Base-by-base conservation (phyloP, 306 rosid genomes). In the Acacia crassicarpa region DNA sequence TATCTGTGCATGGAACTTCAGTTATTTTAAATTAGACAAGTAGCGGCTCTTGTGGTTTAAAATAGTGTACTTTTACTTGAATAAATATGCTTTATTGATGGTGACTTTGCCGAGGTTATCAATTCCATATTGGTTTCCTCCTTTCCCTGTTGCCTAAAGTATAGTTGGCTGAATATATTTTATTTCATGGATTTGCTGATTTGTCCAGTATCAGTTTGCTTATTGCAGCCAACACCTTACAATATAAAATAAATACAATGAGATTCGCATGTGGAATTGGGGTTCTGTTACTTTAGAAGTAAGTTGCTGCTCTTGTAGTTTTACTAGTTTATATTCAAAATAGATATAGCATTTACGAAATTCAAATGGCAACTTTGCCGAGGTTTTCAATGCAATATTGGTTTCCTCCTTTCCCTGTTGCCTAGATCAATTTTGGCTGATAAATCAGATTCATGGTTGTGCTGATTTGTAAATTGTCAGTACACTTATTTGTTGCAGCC, bases 71-170 rank as follows among this genome's bases (percentile, higher is more conserved):
- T 11, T 73, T 15, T 40, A 73, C 9, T 41, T 10, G 5, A 30
- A 30, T 16, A 8, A 49, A n/a, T 8, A 19, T 8, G 16, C 41
- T 71, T 45, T 43, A 45, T 23, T 30, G 44, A 66, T 71, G 89
- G 90, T 89, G 82, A 89, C 93, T 87, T 89, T 88, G 93, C 92
- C 83, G 85, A 89, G 90, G 90, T 83, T 40, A 84, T 80, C 56
- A 19, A 72, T 86, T 10, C 8, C 4, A 25, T 67, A 32, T 84
- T 73, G 88, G 69, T 88, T 79, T 63, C 89, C 90, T 86, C 88
- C 71, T 88, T 89, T 88, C 91, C 92, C 89, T 92, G 94, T 87
- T 87, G 91, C 96, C 90, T 76, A 87, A 8, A 91, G 51, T 72
- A 65, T 32, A 67, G 22, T 20, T 74, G 83, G 85, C 85, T 80